Evolutionary conservation across 2,329 filamentous ascomycete species (phyloP), one percentile per base, ranked within the genome.

Genomic region (Calonectria montana): DNA sequence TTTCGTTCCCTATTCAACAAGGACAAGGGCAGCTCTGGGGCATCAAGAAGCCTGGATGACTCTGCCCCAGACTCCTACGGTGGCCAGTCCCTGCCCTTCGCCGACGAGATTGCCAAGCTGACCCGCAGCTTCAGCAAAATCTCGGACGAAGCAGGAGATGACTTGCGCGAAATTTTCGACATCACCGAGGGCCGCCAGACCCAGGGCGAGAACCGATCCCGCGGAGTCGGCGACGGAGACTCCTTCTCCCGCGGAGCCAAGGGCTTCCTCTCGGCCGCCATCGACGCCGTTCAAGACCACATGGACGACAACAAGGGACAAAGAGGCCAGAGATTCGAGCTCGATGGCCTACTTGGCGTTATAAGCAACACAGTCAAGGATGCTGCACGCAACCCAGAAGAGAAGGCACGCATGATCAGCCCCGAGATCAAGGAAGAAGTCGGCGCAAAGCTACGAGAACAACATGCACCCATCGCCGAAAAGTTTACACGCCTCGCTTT

Each of bases 371-470:
- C 83, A 1, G 81, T 87, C 67, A 86, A 86, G 70, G 85, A 87
- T 18, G 83, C 83, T 15, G 79, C 85, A 2, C 82, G 84, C n/a
- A 86, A 86, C 71, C 85, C 85, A 0, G 85, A 87, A 71, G 85
- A 86, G 57, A 87, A 84, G 67, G 85, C 85, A 0, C 84, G 85
- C 5, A 67, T 82, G 57, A 87, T 87, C 67, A 85, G 81, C 47
- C 85, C 85, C 4, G 85, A 87, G 77, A 87, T 87, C 81, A 87
- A 86, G 74, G 85, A 86, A 25, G 80, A 81, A 59, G 83, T 87
- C 53, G 83, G 81, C 39, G 77, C 74, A 7, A 85, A 84, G 77
- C 79, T 87, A 21, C 80, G 81, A 21, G 78, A 84, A 73, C 85
- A 86, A 71, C 85, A 87, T 61, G 83, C 82, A 0, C 81, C 84